Conservation (phyloP, 345 rosid species). For the Salix arbutifolia region DNA sequence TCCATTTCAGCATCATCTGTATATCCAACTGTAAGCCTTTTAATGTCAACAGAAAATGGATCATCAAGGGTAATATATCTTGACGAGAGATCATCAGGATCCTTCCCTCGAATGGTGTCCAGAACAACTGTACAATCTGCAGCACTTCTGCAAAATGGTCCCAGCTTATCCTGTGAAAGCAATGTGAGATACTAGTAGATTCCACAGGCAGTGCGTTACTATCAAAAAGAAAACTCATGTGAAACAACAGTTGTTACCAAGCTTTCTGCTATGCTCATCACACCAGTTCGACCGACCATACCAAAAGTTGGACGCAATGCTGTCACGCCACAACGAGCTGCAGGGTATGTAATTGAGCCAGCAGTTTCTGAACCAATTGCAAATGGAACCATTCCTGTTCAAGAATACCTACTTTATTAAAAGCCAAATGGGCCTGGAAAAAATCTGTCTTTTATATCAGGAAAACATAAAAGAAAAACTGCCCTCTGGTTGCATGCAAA, state of each 20-base stretch:
- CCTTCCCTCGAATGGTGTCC: conserved; percentile 70
- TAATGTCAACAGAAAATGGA: conserved; percentile 73
- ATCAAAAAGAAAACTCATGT: background rate
- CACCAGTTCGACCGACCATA: conserved; percentile 72
- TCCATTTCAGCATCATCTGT: conserved; percentile 84
- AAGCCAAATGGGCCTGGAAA: background rate
- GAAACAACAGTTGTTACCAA: conserved; percentile 37
- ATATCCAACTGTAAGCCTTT: conserved; percentile 75
- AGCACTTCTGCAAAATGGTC: conserved; percentile 70
- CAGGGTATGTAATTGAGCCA: conserved; percentile 80
- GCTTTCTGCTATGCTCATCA: conserved; percentile 88
- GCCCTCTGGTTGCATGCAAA: background rate
- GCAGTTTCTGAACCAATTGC: conserved; percentile 95
- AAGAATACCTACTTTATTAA: background rate
- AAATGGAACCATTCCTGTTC: conserved; percentile 76
- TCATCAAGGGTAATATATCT: conserved; percentile 56
- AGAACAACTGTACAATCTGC: conserved; percentile 60
- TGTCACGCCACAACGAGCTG: conserved; percentile 77
- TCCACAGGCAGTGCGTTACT: background rate
- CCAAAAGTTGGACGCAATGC: conserved; percentile 88
- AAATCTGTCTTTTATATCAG: background rate
- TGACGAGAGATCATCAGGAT: conserved; percentile 74
- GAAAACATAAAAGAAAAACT: background rate
- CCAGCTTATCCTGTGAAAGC: conserved; percentile 67
- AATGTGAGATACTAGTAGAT: background rate